These are phyloP conservation scores for Silene uniflora DNA, from an alignment of 148 eudicot genomes.

Conservation along the genomic window DNA sequence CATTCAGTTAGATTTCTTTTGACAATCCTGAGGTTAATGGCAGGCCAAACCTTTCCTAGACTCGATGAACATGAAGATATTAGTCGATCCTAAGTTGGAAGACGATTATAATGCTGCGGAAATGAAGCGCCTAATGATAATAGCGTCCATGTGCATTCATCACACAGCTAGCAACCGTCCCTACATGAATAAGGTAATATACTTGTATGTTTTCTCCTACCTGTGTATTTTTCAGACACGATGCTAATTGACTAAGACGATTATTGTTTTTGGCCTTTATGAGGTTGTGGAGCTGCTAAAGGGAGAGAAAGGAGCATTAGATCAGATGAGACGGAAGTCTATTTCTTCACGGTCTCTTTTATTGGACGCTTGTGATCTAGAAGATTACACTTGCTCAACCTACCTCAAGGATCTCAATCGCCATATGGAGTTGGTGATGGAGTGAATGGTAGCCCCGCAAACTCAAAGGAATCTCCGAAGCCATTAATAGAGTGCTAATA, in stretches of 20 bases:
- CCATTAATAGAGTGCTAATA: too few species aligned
- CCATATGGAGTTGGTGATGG: constrained; percentile 79
- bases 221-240: background rate
- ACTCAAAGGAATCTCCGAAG: too few species aligned
- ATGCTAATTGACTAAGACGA: background rate
- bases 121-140: constrained; percentile 53
- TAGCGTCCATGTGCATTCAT: constrained; percentile 78
- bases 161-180: constrained; percentile 73
- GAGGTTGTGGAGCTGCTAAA: constrained; percentile 64
- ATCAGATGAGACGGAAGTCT: constrained; percentile 40
- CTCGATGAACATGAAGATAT: constrained; percentile 47
- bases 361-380: constrained; percentile 69
- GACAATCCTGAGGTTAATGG: background rate
- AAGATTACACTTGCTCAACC: constrained; percentile 60
- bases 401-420: constrained; percentile 80
- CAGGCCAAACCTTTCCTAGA: constrained; percentile 84
- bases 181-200: constrained; percentile 56
- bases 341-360: constrained; percentile 44
- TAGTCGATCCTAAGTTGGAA: constrained; percentile 68
- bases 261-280: background rate
- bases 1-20: background rate
- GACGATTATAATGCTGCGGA: constrained; percentile 48
- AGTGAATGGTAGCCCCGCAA: constrained; percentile 31
- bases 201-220: background rate
- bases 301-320: constrained; percentile 46